Base-by-base conservation (phyloP, 805 yeast genomes). In the Starmerella vaccinii region DNA sequence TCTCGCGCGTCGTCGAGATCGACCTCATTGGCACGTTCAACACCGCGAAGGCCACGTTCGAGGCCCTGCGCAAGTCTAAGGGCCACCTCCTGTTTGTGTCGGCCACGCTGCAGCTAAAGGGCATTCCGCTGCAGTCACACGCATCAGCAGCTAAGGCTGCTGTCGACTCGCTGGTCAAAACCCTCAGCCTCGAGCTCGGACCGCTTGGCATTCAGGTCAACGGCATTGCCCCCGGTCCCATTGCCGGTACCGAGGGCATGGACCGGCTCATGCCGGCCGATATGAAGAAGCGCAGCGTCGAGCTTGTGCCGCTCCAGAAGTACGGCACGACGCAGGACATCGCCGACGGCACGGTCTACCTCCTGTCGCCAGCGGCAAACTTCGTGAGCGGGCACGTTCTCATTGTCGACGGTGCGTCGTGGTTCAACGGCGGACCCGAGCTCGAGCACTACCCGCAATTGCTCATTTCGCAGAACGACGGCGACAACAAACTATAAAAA, bases 101-200 rank as follows among this genome's bases (percentile, higher is more conserved):
- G 45, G 94, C 97, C 2, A 89, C 97, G 2, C 74, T 90, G 53
- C 97, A 90, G 67, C 85, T 84, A 66, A 76, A 79, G 59, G 97
- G 97, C 10, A 78, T 84, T 26, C 95, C 95, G 13, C 80, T 83
- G 70, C 97, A 90, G 68, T 61, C 80, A 5, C 97, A 90, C 61
- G 96, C 88, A 3, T 82, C 89, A 5, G 96, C 97, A 0, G 97
- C 97, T 2, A 90, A 90, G 68, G 95, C 97, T 1, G 97, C 96
- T 23, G 75, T 90, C 38, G 97, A 90, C 65, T 94, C 96, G 3
- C 71, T 89, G 33, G 78, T 86, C 24, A 80, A 82, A 57, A 82
- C 88, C 1, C 68, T 89, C 52, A 95, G 96, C 1, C 92, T 88
- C 5, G 97, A 89, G 67, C 72, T 86, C 49, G 97, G 97, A 1